Conservation (phyloP, 192 early-diverging fungal species). For the Mortierella claussenii region DNA sequence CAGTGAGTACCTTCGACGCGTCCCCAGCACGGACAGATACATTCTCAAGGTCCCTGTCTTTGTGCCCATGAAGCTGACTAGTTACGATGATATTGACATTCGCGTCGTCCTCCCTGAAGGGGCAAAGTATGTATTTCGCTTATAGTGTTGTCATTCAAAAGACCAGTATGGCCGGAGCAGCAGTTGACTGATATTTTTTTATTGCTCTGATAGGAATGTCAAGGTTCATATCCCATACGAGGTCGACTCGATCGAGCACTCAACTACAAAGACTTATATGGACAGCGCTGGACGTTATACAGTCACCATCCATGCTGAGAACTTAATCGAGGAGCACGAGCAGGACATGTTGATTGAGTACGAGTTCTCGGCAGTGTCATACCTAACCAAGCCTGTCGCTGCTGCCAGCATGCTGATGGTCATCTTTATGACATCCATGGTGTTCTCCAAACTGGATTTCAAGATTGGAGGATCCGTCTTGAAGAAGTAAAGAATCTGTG, state of each 20-base stretch:
- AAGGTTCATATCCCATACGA: slow-evolving; percentile 69
- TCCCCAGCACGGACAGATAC: slow-evolving; percentile 57
- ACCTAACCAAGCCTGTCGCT: slow-evolving; percentile 73
- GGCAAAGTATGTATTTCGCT: slow-evolving; percentile 66
- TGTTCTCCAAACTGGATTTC: slow-evolving; percentile 65
- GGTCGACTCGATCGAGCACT: slow-evolving; percentile 64
- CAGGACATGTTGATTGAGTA: slow-evolving; percentile 67
- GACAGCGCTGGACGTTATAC: slow-evolving; percentile 91
- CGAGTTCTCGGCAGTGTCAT: slow-evolving; percentile 47
- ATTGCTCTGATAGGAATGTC: slow-evolving; percentile 62
- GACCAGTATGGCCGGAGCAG: not conserved
- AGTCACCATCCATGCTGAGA: slow-evolving; percentile 74
- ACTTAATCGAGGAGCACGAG: slow-evolving; percentile 78
- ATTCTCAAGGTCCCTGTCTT: slow-evolving; percentile 79
- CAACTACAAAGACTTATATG: slow-evolving; percentile 80
- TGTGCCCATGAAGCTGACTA: slow-evolving; percentile 68
- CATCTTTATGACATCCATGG: slow-evolving; percentile 66
- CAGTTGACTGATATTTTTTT: not conserved
- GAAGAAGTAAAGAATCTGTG: slow-evolving; percentile 46
- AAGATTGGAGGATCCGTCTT: slow-evolving; percentile 55
- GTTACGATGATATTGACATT: slow-evolving; percentile 73
- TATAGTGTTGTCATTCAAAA: not conserved
- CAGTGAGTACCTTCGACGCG: slow-evolving; percentile 67
- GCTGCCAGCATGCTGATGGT: slow-evolving; percentile 60
- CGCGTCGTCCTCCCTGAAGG: slow-evolving; percentile 93